Evolutionary conservation across 2,329 filamentous ascomycete genomes (phyloP).

Genomic region (Alternaria triticimaculans): DNA sequence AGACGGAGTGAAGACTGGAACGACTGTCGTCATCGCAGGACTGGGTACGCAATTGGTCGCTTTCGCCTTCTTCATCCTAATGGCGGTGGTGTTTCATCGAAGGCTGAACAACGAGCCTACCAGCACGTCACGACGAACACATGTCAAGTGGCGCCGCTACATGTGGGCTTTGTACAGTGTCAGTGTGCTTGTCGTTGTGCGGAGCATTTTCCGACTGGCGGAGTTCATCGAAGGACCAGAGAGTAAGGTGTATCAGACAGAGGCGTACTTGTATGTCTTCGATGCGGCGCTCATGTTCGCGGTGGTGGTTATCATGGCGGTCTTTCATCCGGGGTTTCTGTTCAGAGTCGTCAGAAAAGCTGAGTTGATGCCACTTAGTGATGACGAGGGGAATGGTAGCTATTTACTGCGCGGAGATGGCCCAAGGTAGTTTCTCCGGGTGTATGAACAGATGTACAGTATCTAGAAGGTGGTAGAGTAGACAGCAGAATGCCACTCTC

Average conservation of each 20-base stretch:
- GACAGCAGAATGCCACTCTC: background rate
- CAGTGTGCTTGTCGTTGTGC: conserved; percentile 18
- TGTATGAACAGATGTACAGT: background rate
- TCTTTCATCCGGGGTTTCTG: conserved; percentile 21
- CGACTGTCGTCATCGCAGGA: conserved; percentile 17
- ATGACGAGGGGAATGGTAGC: background rate
- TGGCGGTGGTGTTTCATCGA: conserved; percentile 15
- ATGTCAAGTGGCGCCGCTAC: conserved; percentile 16
- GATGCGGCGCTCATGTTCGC: conserved; percentile 24
- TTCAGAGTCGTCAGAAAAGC: conserved; percentile 16
- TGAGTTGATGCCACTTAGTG: conserved; percentile 1
- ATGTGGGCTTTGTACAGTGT: conserved; percentile 18
- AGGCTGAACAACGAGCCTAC: conserved; percentile 17
- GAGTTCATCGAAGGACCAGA: conserved; percentile 19
- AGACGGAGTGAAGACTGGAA: conserved; percentile 10
- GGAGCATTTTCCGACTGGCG: conserved; percentile 21
- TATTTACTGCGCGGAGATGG: background rate
- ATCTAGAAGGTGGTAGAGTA: background rate
- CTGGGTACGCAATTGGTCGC: conserved; percentile 22
- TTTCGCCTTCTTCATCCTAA: conserved; percentile 21
- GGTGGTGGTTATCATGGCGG: conserved; percentile 10
- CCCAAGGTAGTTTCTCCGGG: background rate
- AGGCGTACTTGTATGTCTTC: conserved; percentile 23
- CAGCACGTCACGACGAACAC: background rate
- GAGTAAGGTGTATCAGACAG: conserved; percentile 15